phyloP scores from a whole-genome alignment of 2,329 filamentous ascomycete genomes.

The Fusarium phyllophilum region DNA sequence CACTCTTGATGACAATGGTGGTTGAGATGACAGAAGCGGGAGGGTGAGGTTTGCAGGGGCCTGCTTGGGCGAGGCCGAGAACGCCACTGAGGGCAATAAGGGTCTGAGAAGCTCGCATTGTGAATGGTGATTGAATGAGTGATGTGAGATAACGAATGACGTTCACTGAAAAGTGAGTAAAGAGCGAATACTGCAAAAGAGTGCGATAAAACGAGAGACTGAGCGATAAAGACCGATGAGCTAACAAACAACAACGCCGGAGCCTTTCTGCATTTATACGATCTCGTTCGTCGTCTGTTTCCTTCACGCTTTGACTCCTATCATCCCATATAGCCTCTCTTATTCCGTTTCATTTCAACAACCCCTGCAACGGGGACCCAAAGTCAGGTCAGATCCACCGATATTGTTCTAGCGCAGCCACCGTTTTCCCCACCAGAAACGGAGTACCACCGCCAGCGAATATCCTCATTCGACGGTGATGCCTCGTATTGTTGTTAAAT shows the following conservation, averaged over 20 bases:
- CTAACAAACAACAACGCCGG: rapidly evolving
- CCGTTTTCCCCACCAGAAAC: neutral
- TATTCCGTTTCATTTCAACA: neutral
- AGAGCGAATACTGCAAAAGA: neutral
- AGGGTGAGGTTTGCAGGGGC: neutral
- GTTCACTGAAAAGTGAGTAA: neutral
- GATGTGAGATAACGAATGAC: neutral
- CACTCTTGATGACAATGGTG: neutral
- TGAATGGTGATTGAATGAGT: neutral
- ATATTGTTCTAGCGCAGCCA: conserved; percentile 2
- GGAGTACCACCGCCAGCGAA: no score
- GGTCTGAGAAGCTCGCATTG: conserved; percentile 1
- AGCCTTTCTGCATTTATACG: neutral
- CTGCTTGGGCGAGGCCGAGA: neutral
- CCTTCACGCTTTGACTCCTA: neutral
- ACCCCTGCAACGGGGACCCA: neutral
- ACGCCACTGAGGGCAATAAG: neutral
- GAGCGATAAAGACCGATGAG: neutral
- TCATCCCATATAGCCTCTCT: neutral
- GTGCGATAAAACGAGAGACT: neutral
- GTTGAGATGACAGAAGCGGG: neutral
- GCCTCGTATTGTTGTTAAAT: neutral
- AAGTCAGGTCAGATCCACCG: neutral
- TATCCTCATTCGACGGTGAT: neutral
- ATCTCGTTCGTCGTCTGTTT: neutral